Conservation (phyloP, 2,329 filamentous ascomycete species). For the Botrytis hyacinthi region DNA sequence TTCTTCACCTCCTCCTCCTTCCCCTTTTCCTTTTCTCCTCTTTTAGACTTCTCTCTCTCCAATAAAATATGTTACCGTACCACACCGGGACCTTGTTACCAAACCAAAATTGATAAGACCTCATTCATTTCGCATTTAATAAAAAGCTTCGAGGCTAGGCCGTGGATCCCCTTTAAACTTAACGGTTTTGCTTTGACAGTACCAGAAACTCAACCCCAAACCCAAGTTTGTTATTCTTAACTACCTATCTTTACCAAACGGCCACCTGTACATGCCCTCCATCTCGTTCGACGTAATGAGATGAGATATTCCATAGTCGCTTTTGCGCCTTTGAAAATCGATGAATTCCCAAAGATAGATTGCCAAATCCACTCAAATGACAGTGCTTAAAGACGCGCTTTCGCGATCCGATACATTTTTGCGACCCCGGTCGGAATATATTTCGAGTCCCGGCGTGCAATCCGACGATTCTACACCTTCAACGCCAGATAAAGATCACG, state of each 20-base stretch:
- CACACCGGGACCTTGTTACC: slow-evolving; percentile 3
- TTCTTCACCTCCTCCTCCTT: background rate
- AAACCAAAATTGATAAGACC: slow-evolving; percentile 9
- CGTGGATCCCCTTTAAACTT: slow-evolving; percentile 12
- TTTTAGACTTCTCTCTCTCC: background rate
- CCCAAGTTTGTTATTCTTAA: background rate
- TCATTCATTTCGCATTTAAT: slow-evolving; percentile 15
- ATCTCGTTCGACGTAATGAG: slow-evolving; percentile 15
- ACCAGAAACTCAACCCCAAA: background rate
- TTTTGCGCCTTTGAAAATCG: slow-evolving; percentile 16
- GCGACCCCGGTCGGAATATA: slow-evolving; percentile 25
- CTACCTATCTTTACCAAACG: background rate
- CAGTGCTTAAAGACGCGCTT: slow-evolving; percentile 27
- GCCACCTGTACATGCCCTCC: background rate
- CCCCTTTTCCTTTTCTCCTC: background rate
- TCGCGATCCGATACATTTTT: slow-evolving; percentile 28
- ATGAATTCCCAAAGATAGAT: slow-evolving; percentile 18
- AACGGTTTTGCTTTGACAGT: slow-evolving; percentile 9
- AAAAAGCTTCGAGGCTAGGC: slow-evolving; percentile 3
- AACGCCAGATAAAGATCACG: slow-evolving; percentile 27
- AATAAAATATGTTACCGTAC: slow-evolving; percentile 8
- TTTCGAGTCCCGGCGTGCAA: slow-evolving; percentile 16
- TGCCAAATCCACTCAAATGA: slow-evolving; percentile 25
- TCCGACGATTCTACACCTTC: slow-evolving; percentile 23
- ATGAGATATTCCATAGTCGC: slow-evolving; percentile 9